Percentiles rank a stretch among this genome's conserved stretches.
phyloP scores from a whole-genome alignment of 2,329 filamentous ascomycete genomes.

The Xylaria sp. region DNA sequence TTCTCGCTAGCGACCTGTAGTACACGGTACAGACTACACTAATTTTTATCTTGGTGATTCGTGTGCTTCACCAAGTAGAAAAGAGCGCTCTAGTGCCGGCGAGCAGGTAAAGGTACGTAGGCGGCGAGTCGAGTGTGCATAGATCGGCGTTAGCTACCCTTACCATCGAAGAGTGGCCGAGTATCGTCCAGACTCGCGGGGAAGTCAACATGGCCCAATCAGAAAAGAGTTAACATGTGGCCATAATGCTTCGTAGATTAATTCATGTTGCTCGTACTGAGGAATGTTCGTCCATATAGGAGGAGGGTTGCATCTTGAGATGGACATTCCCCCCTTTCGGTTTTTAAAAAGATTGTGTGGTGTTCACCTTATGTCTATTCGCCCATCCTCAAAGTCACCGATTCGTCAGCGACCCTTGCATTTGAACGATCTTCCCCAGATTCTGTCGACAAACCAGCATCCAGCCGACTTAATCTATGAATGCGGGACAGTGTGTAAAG shows the following conservation, averaged over 20 bases:
- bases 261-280: constrained; percentile 25
- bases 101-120: background rate
- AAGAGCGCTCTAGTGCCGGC: background rate
- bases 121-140: constrained; percentile 6
- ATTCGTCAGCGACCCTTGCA: constrained; percentile 24
- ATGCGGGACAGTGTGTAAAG: constrained; percentile 24
- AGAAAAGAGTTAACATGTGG: constrained; percentile 25
- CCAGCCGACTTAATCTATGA: constrained; percentile 36
- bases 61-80: background rate
- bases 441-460: constrained; percentile 19
- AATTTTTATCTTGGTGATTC: background rate
- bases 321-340: constrained; percentile 42
- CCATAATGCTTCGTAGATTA: constrained; percentile 32
- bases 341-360: constrained; percentile 32
- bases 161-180: constrained; percentile 38
- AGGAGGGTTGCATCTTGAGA: constrained; percentile 38
- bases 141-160: constrained; percentile 17
- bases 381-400: constrained; percentile 29
- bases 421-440: constrained; percentile 28
- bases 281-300: constrained; percentile 33
- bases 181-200: constrained; percentile 33
- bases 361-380: constrained; percentile 38
- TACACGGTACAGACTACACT: background rate
- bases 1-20: background rate
- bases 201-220: constrained; percentile 24